Evolutionary conservation across 768 basidiomycete genomes (phyloP), one percentile per base, ranked within the genome.

Genomic region (Suillus luteus): DNA sequence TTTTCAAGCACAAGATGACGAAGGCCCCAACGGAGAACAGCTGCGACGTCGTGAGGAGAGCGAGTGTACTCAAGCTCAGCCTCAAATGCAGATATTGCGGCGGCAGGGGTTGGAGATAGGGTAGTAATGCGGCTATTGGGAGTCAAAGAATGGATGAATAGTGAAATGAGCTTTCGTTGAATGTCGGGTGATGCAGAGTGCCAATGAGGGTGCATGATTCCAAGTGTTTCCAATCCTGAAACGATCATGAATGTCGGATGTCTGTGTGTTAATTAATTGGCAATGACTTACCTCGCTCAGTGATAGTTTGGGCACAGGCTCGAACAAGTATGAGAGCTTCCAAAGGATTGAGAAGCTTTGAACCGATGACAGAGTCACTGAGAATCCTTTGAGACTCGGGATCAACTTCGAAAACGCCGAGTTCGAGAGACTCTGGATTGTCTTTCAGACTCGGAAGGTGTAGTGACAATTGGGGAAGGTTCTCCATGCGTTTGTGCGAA

Each of bases 191-290:
- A 91, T 10, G 91, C 82, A 46, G 91, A 88, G 72, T 89, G 81
- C 91, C 90, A 93, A 72, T 93, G 89, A 6, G 92, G 90, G 69
- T 90, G 89, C 90, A 93, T 93, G 54, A 93, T 81, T 22, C 92
- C 92, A 54, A 91, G 86, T 4, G 88, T 87, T 72, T 92, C 90
- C 59, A 92, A 80, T n/a, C 91, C 91, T 93, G 64, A 64, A 55
- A 60, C 54, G 54, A 0, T 4, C 10, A 41, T 14, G 65, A 62
- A 65, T 5, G 67, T 37, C 1, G 37, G 38, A 65, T 37, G 69
- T 22, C 51, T 24, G 59, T 22, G 33, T 40, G 31, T 62, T 61
- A 58, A 70, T 27, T 55, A 49, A 66, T 35, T 10, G 17, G 7
- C 35, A n/a, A 61, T 52, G 46, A 73, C 85, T 37, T 77, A 86